These are phyloP conservation scores for Sporothrix dimorphospora DNA, from an alignment of 2,329 filamentous ascomycete species.

Conservation along the genomic window DNA sequence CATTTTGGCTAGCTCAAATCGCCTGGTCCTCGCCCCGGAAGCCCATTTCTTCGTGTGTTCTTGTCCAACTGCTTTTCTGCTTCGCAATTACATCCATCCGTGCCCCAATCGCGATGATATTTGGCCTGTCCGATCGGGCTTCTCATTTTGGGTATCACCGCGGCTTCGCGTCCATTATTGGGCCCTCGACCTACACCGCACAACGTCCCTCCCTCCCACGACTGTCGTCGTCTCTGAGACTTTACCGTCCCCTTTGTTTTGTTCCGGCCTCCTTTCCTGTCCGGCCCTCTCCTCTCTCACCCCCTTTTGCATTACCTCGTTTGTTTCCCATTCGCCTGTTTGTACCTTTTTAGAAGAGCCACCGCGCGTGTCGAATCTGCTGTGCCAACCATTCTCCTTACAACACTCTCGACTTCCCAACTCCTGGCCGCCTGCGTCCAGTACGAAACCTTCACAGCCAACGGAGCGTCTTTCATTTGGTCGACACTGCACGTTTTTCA, in stretches of 20 bases:
- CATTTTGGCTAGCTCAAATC: constrained; percentile 31
- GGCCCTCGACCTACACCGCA: neutral
- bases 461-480: neutral
- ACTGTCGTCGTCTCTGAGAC: neutral
- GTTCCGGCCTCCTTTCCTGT: neutral
- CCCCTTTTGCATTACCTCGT: neutral
- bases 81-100: constrained; percentile 27
- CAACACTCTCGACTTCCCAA: neutral
- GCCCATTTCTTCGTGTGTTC: constrained; percentile 23
- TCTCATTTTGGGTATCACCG: neutral
- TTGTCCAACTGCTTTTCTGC: constrained; percentile 28
- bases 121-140: constrained; percentile 23
- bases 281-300: neutral
- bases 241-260: constrained; percentile 13
- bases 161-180: constrained; percentile 14
- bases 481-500: neutral
- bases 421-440: neutral
- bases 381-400: neutral
- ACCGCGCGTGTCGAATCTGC: neutral
- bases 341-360: neutral
- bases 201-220: neutral
- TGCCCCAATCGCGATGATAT: constrained; percentile 27
- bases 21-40: neutral
- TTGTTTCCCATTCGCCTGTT: neutral
- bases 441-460: neutral